Evolutionary conservation across 2,329 filamentous ascomycete genomes (phyloP).

Genomic region (Fusarium armeniacum): DNA sequence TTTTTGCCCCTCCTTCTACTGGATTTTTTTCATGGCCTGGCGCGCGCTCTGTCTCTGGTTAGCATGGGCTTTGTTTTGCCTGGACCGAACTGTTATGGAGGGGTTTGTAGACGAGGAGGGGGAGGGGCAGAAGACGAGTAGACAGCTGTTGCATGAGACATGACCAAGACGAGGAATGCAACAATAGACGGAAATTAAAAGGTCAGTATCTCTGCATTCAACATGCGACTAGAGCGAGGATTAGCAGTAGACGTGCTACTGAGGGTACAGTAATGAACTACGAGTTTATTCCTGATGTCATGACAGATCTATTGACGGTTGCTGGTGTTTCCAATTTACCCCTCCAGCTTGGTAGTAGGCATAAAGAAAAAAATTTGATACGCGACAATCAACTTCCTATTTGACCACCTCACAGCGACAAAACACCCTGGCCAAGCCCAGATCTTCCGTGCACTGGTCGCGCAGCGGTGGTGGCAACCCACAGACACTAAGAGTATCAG

Average conservation of each 20-base stretch:
- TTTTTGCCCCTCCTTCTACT: slow-evolving; percentile 39
- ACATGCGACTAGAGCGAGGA: neutral
- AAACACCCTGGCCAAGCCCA: slow-evolving; percentile 28
- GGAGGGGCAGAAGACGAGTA: slow-evolving; percentile 34
- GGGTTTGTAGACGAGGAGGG: slow-evolving; percentile 45
- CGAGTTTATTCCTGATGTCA: slow-evolving; percentile 15
- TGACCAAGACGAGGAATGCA: slow-evolving; percentile 21
- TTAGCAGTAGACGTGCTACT: neutral
- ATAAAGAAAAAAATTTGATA: slow-evolving; percentile 30
- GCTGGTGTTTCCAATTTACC: slow-evolving; percentile 17
- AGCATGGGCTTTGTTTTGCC: slow-evolving; percentile 35
- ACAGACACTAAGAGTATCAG: slow-evolving; percentile 35
- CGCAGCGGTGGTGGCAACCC: slow-evolving; percentile 49
- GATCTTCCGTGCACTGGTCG: slow-evolving; percentile 47
- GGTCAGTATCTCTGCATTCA: neutral
- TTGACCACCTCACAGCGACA: slow-evolving; percentile 33
- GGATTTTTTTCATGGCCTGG: slow-evolving; percentile 17
- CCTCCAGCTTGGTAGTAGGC: slow-evolving; percentile 29
- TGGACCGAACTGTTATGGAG: slow-evolving; percentile 41
- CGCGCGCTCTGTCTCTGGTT: slow-evolving; percentile 28
- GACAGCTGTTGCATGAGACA: slow-evolving; percentile 31
- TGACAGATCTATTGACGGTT: slow-evolving; percentile 3
- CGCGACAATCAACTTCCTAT: slow-evolving; percentile 36
- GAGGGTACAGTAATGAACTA: neutral
- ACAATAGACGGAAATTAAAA: slow-evolving; percentile 25